These are phyloP conservation scores for Cephalotrichum gorgonifer DNA, from an alignment of 2,329 filamentous ascomycete species.

Conservation along the genomic window DNA sequence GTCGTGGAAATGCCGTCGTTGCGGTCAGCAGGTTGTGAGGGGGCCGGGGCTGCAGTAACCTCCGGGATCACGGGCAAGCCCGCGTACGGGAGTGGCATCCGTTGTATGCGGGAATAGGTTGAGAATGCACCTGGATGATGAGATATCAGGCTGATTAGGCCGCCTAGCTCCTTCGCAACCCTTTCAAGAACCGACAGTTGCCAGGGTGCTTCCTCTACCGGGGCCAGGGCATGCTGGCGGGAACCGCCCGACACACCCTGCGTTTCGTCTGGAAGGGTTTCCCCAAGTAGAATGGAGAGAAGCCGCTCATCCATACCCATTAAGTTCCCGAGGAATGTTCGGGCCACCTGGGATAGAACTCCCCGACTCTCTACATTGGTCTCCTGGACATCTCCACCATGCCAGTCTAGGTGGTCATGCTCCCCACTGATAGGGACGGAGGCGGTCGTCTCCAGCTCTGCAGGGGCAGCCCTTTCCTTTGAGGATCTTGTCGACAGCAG, in stretches of 20 bases:
- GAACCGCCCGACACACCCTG: conserved; percentile 6
- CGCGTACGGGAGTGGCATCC: conserved; percentile 63
- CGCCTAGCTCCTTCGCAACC: conserved; percentile 77
- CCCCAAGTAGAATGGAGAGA: conserved; percentile 75
- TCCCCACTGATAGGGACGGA: conserved; percentile 1
- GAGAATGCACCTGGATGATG: conserved; percentile 78
- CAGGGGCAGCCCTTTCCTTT: not conserved
- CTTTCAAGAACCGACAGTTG: conserved; percentile 71
- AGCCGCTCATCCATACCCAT: conserved; percentile 84
- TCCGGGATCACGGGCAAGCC: conserved; percentile 60
- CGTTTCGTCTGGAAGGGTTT: conserved; percentile 18
- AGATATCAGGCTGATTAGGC: conserved; percentile 72
- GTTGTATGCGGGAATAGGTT: conserved; percentile 59
- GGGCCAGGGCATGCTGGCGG: conserved; percentile 18
- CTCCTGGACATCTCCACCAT: conserved; percentile 38
- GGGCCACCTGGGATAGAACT: conserved; percentile 71
- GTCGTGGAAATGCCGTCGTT: conserved; percentile 40
- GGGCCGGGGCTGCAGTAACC: conserved; percentile 15
- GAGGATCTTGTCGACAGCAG: not conserved
- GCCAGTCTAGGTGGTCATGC: conserved; percentile 32
- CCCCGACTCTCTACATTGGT: conserved; percentile 48
- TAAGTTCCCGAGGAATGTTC: conserved; percentile 76
- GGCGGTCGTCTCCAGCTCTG: conserved; percentile 19
- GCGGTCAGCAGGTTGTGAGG: conserved; percentile 14
- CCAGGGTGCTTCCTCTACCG: conserved; percentile 43